Base-by-base conservation (phyloP, 352 stramenopile genomes). In the Phytopythium ostracodes region DNA sequence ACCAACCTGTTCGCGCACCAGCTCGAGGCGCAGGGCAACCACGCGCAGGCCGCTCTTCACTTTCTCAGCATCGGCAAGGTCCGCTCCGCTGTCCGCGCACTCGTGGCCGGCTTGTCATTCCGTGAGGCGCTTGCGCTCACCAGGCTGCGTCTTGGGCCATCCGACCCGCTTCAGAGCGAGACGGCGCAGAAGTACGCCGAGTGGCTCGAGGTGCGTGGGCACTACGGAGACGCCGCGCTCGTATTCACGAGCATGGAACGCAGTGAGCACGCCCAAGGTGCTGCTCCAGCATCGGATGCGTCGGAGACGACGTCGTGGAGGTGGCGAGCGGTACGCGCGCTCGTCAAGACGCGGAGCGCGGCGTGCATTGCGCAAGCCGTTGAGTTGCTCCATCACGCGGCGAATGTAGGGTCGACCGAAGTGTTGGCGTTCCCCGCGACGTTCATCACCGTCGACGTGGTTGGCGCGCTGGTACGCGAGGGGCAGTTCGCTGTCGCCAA, bases 11-110 rank as follows among this genome's bases (percentile, higher is more conserved):
- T 89, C 22, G 82, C 84, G 2, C 65, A 64, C 1, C 84, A 92
- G 42, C 64, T 91, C 2, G 71, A 81, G 17, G 55, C 60, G 1
- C 47, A 68, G 11, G 73, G 82, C 0, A 76, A 91, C 35, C 76
- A 73, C 29, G 84, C 78, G 35, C 50, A 59, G 29, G 82, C 81
- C 86, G 84, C 81, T 18, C 60, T 86, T 46, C 72, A 89, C 59
- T 92, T 77, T 36, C 62, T 91, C 12, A 74, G 74, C 18, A 71
- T 92, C 27, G 72, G 70, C 6, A 88, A 91, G 56, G 68, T 88
- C n/a, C 71, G 75, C 20, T 65, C 70, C 0, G 81, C 82, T 12
- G 58, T 86, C 5, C 54, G 67, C 29, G 77, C 74, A 50, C 66
- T 90, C 20, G 55, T 70, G 31, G 72, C 68, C 25, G 75, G 72